Evolutionary conservation across 2,329 filamentous ascomycete genomes (phyloP).

Genomic region (Fusarium sp.): DNA sequence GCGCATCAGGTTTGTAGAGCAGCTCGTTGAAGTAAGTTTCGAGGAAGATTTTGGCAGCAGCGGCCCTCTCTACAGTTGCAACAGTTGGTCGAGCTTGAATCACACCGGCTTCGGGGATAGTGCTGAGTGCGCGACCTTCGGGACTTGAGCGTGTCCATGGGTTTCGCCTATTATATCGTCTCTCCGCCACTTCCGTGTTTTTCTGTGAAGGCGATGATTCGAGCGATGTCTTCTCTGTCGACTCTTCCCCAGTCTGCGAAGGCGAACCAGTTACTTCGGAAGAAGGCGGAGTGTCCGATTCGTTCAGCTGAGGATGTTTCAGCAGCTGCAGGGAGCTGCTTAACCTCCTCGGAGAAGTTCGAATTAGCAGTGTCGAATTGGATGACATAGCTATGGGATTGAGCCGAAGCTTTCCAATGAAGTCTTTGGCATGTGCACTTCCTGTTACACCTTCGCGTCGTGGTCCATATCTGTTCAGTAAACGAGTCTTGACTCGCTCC

Average conservation of each 20-base stretch:
- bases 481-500: constrained; percentile 14
- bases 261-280: constrained; percentile 47
- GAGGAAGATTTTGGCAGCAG: constrained; percentile 86
- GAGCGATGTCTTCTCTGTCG: constrained; percentile 53
- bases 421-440: constrained; percentile 40
- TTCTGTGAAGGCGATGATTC: constrained; percentile 50
- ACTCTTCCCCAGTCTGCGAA: constrained; percentile 44
- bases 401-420: constrained; percentile 48
- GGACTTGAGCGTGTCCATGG: constrained; percentile 56
- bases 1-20: constrained; percentile 60
- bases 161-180: constrained; percentile 50
- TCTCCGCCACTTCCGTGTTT: constrained; percentile 42
- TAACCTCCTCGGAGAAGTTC: constrained; percentile 35
- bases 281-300: constrained; percentile 46
- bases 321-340: constrained; percentile 49
- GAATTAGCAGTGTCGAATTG: constrained; percentile 50
- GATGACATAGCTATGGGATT: constrained; percentile 46
- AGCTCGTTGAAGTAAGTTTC: constrained; percentile 87
- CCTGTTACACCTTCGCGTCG: constrained; percentile 31
- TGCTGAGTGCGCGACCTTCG: constrained; percentile 52
- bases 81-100: constrained; percentile 53
- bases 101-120: constrained; percentile 52
- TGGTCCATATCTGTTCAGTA: constrained; percentile 1
- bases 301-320: constrained; percentile 27
- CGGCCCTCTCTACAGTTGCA: constrained; percentile 79